phyloP scores from a whole-genome alignment of 1,284 basidiomycete species.

The Sanghuangporus baumii region DNA sequence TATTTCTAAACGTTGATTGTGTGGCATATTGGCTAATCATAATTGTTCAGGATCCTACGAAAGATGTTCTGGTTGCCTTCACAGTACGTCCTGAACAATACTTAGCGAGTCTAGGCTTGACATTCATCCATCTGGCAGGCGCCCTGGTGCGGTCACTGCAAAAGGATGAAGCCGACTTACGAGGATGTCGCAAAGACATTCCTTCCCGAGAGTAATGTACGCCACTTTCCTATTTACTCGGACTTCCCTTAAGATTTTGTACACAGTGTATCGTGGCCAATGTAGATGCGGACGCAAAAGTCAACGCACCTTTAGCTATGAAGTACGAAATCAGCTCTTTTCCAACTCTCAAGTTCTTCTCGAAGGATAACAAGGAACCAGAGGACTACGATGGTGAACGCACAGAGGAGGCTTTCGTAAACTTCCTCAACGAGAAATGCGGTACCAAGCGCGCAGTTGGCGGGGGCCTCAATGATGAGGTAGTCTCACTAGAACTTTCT shows the following conservation, averaged over 20 bases:
- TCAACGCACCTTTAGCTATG: slow-evolving; percentile 71
- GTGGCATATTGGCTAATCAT: not conserved
- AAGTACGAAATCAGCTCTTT: slow-evolving; percentile 71
- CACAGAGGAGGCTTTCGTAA: slow-evolving; percentile 63
- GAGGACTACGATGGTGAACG: slow-evolving; percentile 66
- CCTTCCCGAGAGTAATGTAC: slow-evolving; percentile 67
- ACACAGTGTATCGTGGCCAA: slow-evolving; percentile 81
- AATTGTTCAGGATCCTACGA: slow-evolving; percentile 54
- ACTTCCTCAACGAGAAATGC: slow-evolving; percentile 82
- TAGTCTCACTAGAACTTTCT: slow-evolving; percentile 27
- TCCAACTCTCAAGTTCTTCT: slow-evolving; percentile 96
- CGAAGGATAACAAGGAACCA: slow-evolving; percentile 56
- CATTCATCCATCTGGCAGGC: slow-evolving; percentile 35
- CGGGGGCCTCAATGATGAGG: slow-evolving; percentile 74
- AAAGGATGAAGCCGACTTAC: slow-evolving; percentile 81
- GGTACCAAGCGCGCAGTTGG: slow-evolving; percentile 80
- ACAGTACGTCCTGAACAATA: slow-evolving; percentile 45
- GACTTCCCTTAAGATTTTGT: not conserved
- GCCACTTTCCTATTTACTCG: not conserved
- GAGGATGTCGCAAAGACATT: slow-evolving; percentile 82
- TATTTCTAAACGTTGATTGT: not conserved
- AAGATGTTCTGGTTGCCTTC: slow-evolving; percentile 88
- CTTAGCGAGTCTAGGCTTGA: not conserved
- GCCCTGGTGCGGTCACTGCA: slow-evolving; percentile 88
- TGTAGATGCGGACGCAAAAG: slow-evolving; percentile 82